Evolutionary conservation across 1,284 basidiomycete genomes (phyloP).

Genomic region (Moniliophthora roreri): DNA sequence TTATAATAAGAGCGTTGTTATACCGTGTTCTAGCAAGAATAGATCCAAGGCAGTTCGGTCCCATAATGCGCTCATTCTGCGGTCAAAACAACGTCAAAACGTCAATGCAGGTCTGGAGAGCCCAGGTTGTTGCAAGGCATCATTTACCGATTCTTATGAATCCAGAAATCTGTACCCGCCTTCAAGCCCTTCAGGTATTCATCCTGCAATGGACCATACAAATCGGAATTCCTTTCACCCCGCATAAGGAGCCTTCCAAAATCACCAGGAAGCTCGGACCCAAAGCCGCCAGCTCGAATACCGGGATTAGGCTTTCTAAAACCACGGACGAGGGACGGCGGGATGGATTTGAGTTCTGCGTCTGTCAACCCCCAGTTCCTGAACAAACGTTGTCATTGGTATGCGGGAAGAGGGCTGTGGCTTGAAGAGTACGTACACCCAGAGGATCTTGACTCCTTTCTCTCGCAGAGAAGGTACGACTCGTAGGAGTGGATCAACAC

Average conservation of each 20-base stretch:
- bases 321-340: slow-evolving; percentile 51
- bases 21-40: slow-evolving; percentile 61
- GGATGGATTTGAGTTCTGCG: slow-evolving; percentile 59
- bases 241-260: slow-evolving; percentile 66
- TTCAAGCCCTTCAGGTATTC: slow-evolving; percentile 52
- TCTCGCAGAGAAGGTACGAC: slow-evolving; percentile 49
- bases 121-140: background rate
- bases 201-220: slow-evolving; percentile 45
- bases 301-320: slow-evolving; percentile 44
- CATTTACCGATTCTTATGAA: slow-evolving; percentile 66
- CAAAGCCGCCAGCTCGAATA: slow-evolving; percentile 52
- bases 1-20: slow-evolving; percentile 61
- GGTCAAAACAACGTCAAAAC: slow-evolving; percentile 5
- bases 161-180: slow-evolving; percentile 64
- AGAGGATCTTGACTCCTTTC: slow-evolving; percentile 60
- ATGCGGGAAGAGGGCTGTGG: slow-evolving; percentile 5
- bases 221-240: slow-evolving; percentile 47
- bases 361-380: slow-evolving; percentile 74
- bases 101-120: background rate
- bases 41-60: slow-evolving; percentile 59
- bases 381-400: slow-evolving; percentile 1
- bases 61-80: slow-evolving; percentile 68
- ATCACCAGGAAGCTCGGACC: slow-evolving; percentile 49
- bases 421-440: slow-evolving; percentile 48
- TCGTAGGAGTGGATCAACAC: slow-evolving; percentile 55